Conservation (phyloP, 345 rosid genomes). For the Murraya koenigii region DNA sequence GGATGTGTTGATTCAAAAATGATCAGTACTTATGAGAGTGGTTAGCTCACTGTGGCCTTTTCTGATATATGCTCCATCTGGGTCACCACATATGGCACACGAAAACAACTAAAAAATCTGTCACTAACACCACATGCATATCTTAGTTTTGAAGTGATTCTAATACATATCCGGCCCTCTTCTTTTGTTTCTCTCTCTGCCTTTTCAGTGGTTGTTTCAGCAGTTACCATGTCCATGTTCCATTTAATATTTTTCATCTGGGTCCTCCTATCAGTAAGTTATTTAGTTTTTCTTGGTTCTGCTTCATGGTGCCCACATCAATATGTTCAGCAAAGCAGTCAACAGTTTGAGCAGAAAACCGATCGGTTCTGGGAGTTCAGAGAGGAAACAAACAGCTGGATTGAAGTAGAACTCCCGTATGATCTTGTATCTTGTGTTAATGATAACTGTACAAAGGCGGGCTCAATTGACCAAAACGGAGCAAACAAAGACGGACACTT, state of each 20-base stretch:
- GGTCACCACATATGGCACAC: slow-evolving; percentile 22
- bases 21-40: neutral
- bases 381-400: slow-evolving; percentile 52
- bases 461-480: slow-evolving; percentile 33
- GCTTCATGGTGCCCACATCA: slow-evolving; percentile 34
- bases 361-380: slow-evolving; percentile 65
- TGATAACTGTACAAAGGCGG: slow-evolving; percentile 53
- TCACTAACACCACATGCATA: slow-evolving; percentile 24
- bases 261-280: slow-evolving; percentile 28
- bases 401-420: slow-evolving; percentile 61
- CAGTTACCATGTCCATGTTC: slow-evolving; percentile 33
- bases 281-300: slow-evolving; percentile 14
- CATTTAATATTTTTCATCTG: slow-evolving; percentile 24
- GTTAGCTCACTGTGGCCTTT: neutral
- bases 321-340: slow-evolving; percentile 24
- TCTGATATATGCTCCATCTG: slow-evolving; percentile 21
- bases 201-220: slow-evolving; percentile 1
- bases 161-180: slow-evolving; percentile 8
- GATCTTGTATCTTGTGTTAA: slow-evolving; percentile 57
- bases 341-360: slow-evolving; percentile 51
- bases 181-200: slow-evolving; percentile 5
- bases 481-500: slow-evolving; percentile 13
- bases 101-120: slow-evolving; percentile 9
- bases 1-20: neutral
- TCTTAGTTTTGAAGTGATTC: slow-evolving; percentile 25